Conservation (phyloP, 805 yeast species). For the Hanseniaspora vineae region DNA sequence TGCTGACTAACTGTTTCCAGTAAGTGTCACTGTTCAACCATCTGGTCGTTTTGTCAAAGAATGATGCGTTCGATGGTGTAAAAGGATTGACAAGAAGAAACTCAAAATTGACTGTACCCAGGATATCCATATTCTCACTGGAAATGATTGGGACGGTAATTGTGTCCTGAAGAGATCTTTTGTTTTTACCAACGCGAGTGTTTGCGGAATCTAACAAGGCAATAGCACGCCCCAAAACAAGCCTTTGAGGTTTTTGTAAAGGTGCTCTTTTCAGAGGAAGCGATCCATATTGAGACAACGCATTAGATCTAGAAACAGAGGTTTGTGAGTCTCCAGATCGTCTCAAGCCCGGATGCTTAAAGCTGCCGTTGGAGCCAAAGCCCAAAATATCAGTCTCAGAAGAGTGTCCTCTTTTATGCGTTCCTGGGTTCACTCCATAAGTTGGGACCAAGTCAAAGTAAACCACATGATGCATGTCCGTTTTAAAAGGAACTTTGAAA, state of each 20-base stretch:
- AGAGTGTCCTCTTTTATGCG: not conserved
- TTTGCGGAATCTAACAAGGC: slow-evolving; percentile 51
- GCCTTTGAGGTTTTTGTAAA: slow-evolving; percentile 7
- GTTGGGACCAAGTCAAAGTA: slow-evolving; percentile 87
- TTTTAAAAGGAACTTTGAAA: slow-evolving; percentile 43
- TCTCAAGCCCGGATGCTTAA: too few relatives aligned
- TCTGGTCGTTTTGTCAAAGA: slow-evolving; percentile 9
- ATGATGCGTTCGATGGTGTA: slow-evolving; percentile 27
- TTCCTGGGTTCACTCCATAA: slow-evolving; percentile 30
- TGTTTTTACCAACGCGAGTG: slow-evolving; percentile 54
- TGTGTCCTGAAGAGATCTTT: slow-evolving; percentile 52
- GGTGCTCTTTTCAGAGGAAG: not conserved
- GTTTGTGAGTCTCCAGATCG: too few relatives aligned
- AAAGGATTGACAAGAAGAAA: slow-evolving; percentile 62
- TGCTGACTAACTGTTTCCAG: slow-evolving; percentile 81
- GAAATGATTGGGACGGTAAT: slow-evolving; percentile 70
- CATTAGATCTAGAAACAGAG: too few relatives aligned
- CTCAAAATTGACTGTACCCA: slow-evolving; percentile 73
- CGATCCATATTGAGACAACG: too few relatives aligned
- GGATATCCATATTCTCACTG: slow-evolving; percentile 51
- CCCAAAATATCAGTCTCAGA: not conserved
- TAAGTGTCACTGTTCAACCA: slow-evolving; percentile 47
- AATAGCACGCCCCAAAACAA: slow-evolving; percentile 71
- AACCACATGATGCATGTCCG: slow-evolving; percentile 41
- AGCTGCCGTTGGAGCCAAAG: too few relatives aligned